Conservation (phyloP, 306 rosid genomes). For the Cicer yamashitae region DNA sequence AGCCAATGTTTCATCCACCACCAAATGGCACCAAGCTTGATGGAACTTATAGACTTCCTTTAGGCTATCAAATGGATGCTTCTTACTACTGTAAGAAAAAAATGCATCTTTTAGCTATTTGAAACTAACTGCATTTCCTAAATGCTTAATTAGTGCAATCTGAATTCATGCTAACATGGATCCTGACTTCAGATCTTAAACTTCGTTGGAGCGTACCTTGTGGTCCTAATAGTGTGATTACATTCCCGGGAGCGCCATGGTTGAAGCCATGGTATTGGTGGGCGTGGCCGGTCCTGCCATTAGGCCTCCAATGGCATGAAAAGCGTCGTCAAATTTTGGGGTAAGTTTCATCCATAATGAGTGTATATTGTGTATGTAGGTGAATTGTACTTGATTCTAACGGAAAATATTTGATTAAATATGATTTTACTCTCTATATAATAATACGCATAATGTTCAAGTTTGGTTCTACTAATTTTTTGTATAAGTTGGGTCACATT, state of each 20-base stretch:
- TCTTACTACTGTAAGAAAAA: constrained; percentile 61
- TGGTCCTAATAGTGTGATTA: constrained; percentile 96
- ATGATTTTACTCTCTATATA: background rate
- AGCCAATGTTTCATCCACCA: constrained; percentile 83
- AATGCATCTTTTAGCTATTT: background rate
- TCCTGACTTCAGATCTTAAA: constrained; percentile 63
- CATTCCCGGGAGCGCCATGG: constrained; percentile 95
- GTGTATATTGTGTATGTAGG: background rate
- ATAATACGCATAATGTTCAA: background rate
- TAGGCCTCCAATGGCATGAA: constrained; percentile 90
- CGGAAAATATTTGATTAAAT: background rate
- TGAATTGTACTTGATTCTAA: constrained; percentile 1
- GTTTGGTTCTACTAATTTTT: background rate
- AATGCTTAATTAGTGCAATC: constrained; percentile 1
- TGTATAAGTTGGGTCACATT: background rate
- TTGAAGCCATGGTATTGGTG: constrained; percentile 99
- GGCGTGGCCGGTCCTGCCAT: constrained; percentile 97
- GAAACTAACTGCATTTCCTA: constrained; percentile 9
- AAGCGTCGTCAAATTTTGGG: constrained; percentile 79
- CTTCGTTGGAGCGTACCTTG: constrained; percentile 95
- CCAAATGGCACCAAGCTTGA: constrained; percentile 70
- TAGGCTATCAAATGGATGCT: constrained; percentile 99
- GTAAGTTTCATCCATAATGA: constrained; percentile 48
- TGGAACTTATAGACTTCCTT: constrained; percentile 88
- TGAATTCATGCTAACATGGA: background rate